Base-by-base conservation (phyloP, 2,329 filamentous ascomycete genomes). In the Botrytis elliptica region DNA sequence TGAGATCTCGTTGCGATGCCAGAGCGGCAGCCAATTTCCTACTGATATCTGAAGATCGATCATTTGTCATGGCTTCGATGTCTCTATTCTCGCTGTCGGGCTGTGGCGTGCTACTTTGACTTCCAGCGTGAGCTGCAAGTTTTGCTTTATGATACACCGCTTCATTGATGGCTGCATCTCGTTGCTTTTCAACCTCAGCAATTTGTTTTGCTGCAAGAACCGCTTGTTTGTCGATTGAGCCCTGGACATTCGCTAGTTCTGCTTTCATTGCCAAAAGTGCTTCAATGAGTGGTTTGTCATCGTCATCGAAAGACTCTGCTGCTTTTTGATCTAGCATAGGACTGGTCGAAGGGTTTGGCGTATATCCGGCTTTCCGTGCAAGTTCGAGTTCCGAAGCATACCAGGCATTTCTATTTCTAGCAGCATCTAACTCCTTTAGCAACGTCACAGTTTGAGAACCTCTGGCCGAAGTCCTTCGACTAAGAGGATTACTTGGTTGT, bases 111-210 rank as follows among this genome's bases (percentile, higher is more conserved):
- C 86, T 87, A 60, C 85, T 85, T 70, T 90, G 87, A 78, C 91
- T 94, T n/a, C 86, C 87, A 55, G 88, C 90, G 76, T 94, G 92
- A 12, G 94, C 95, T 44, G 95, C 95, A 70, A 98, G 85, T 81
- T 94, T 98, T 4, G 97, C 94, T 81, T 97, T 97, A 49, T 95
- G 93, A 82, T 98, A 98, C 0, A 96, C 92, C 1, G 96, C 96
- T 84, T 99, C 97, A 78, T 92, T 93, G 71, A 99, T 91, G n/a
- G 96, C 96, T 59, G 92, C 91, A 83, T 99, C 96, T 69, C 97
- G 89, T 84, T 99, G 96, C 81, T 93, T 95, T 81, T 99, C 96
- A 1, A 97, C 92, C 81, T 98, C 95, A 2, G 95, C 95, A 75
- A 99, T 95, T 75, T 95, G 90, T 82, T 92, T 95, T 0, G 95